phyloP scores from a whole-genome alignment of 176 grass and related monocot genomes.

The Oryza glumipatula region DNA sequence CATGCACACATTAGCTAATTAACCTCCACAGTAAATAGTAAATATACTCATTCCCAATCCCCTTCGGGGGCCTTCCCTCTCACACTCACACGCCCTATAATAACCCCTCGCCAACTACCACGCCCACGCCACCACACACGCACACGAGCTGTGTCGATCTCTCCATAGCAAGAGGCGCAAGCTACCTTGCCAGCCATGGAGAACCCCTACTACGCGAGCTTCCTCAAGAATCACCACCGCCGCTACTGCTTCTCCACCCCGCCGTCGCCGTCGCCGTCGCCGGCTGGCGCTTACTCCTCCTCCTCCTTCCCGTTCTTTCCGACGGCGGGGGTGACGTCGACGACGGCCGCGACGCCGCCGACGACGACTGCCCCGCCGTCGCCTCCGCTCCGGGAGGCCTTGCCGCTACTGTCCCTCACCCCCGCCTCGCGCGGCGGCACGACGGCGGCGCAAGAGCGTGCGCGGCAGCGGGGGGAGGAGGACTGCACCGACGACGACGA shows the following conservation, averaged over 20 bases:
- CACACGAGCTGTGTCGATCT: not conserved
- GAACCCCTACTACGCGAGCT: conserved; percentile 77
- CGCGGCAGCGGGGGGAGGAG: not conserved
- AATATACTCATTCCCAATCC: not conserved
- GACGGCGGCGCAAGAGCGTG: not conserved
- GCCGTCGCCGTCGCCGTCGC: not conserved
- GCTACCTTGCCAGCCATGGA: conserved; percentile 2
- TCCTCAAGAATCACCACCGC: conserved; percentile 53
- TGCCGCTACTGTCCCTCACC: conserved; percentile 82
- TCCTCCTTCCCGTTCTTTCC: conserved; percentile 35
- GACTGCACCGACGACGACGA: not conserved
- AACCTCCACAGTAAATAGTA: not conserved
- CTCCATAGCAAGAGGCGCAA: not conserved
- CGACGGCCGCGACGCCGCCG: too few relatives aligned
- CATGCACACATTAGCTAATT: too few relatives aligned
- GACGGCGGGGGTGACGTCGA: not conserved
- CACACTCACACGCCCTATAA: not conserved
- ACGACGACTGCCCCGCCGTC: conserved; percentile 39
- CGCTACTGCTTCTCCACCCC: conserved; percentile 36
- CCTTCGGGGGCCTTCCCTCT: not conserved
- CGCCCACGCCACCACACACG: too few relatives aligned
- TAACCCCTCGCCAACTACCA: not conserved
- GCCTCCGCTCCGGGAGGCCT: conserved; percentile 83
- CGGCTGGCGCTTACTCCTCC: not conserved
- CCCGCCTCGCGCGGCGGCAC: conserved; percentile 9